Evolutionary conservation across 371 early-diverging fungal species (phyloP).

Genomic region (Encephalitozoon romaleae): DNA sequence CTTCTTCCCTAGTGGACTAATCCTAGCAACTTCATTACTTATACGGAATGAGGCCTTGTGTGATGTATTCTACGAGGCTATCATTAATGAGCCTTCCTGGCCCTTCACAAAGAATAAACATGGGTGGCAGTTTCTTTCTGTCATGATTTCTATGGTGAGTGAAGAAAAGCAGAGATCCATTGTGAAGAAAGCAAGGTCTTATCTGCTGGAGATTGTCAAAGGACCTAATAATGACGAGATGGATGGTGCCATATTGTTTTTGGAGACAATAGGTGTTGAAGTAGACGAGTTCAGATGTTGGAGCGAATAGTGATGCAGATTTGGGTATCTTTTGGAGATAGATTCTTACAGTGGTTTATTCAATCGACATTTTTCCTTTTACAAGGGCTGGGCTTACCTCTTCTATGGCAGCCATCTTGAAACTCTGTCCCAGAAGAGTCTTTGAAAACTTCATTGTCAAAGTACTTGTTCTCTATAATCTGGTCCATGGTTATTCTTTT

Average conservation of each 20-base stretch:
- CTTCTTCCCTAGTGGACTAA: background rate
- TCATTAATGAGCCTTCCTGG: background rate
- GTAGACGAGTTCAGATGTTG: background rate
- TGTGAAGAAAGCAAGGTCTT: background rate
- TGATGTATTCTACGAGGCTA: background rate
- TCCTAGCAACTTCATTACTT: slow-evolving; percentile 16
- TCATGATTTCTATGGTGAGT: background rate
- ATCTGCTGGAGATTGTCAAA: background rate
- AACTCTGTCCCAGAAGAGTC: background rate
- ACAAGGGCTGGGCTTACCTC: background rate
- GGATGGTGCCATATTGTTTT: background rate
- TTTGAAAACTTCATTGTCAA: background rate
- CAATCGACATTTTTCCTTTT: background rate
- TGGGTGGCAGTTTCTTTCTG: slow-evolving; percentile 22
- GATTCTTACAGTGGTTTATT: background rate
- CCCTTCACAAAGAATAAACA: background rate
- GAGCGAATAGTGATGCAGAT: background rate
- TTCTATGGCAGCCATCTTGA: background rate
- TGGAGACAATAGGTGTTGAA: slow-evolving; percentile 2
- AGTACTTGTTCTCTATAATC: background rate
- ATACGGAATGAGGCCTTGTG: slow-evolving; percentile 3
- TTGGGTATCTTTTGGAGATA: background rate
- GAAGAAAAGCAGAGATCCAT: background rate
- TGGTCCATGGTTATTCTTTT: slow-evolving; percentile 33
- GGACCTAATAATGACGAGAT: background rate